phyloP scores from a whole-genome alignment of 192 early-diverging fungal genomes.

The Coemansia asiatica region DNA sequence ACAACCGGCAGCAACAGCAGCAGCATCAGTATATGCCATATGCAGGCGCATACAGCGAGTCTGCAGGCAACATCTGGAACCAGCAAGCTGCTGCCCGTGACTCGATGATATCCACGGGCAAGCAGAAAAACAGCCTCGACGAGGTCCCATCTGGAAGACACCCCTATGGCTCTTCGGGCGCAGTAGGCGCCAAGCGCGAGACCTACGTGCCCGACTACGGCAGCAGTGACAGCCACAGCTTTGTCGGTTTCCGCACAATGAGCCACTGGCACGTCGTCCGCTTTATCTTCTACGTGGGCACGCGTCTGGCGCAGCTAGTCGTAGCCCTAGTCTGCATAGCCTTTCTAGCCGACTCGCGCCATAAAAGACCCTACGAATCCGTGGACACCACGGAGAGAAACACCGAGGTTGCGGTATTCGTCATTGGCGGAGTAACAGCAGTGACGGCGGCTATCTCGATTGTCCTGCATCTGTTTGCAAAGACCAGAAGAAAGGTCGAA shows the following conservation, averaged over 20 bases:
- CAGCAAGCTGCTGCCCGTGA: not conserved
- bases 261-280: conserved; percentile 23
- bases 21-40: conserved; percentile 23
- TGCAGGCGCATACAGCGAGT: conserved; percentile 41
- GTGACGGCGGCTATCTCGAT: conserved; percentile 29
- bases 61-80: conserved; percentile 11
- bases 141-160: not conserved
- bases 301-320: conserved; percentile 28
- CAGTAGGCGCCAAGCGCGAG: conserved; percentile 2
- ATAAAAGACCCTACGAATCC: conserved; percentile 12
- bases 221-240: not conserved
- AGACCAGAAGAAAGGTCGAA: conserved; percentile 29
- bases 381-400: conserved; percentile 20
- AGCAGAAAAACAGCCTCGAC: not conserved
- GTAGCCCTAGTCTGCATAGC: conserved; percentile 40
- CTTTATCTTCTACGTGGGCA: conserved; percentile 30
- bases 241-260: conserved; percentile 35
- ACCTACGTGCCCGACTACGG: not conserved
- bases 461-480: conserved; percentile 29
- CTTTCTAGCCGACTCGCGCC: conserved; percentile 32
- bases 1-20: not conserved
- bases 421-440: conserved; percentile 27
- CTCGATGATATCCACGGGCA: conserved; percentile 3
- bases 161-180: not conserved
- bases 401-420: conserved; percentile 33